Percentiles rank a stretch among this genome's conserved stretches.
phyloP scores from a whole-genome alignment of 2,329 filamentous ascomycete genomes.

The Didymella pomorum region DNA sequence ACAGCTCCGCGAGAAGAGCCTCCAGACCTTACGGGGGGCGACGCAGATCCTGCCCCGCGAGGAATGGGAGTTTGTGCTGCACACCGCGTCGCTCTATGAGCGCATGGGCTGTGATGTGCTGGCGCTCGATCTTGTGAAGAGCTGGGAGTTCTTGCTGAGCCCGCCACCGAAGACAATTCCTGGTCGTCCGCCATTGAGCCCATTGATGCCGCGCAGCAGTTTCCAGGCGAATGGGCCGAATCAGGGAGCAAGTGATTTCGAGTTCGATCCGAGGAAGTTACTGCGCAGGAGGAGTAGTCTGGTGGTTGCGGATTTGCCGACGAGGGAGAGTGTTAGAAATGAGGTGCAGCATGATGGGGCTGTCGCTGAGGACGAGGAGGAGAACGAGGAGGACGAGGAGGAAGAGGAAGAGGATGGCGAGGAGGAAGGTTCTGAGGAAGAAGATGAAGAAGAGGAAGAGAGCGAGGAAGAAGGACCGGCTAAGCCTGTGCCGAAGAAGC shows the following conservation, averaged over 20 bases:
- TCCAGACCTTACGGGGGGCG: constrained; percentile 86
- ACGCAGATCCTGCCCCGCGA: constrained; percentile 78
- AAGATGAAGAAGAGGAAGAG: constrained; percentile 42
- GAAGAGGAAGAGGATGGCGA: constrained; percentile 37
- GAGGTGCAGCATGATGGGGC: constrained; percentile 23
- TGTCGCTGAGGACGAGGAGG: constrained; percentile 29
- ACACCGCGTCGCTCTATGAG: constrained; percentile 83
- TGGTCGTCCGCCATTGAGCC: constrained; percentile 35
- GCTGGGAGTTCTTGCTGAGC: constrained; percentile 79
- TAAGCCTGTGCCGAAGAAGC: constrained; percentile 64
- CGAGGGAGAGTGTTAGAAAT: constrained; percentile 35
- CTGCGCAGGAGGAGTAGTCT: constrained; percentile 77
- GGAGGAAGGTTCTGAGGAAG: constrained; percentile 49
- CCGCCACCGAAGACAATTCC: constrained; percentile 32
- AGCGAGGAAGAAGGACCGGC: constrained; percentile 47
- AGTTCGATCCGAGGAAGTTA: constrained; percentile 70
- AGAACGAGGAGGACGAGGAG: constrained; percentile 47
- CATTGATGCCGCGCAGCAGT: constrained; percentile 37
- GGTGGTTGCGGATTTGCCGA: constrained; percentile 77
- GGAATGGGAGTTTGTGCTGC: constrained; percentile 89
- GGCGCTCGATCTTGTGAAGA: constrained; percentile 82
- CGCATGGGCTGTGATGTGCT: constrained; percentile 94
- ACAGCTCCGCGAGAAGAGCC: constrained; percentile 80
- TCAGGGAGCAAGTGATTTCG: constrained; percentile 39
- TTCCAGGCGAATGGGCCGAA: constrained; percentile 32